phyloP scores from a whole-genome alignment of 352 stramenopile species.

The Phytophthora aleatoria region DNA sequence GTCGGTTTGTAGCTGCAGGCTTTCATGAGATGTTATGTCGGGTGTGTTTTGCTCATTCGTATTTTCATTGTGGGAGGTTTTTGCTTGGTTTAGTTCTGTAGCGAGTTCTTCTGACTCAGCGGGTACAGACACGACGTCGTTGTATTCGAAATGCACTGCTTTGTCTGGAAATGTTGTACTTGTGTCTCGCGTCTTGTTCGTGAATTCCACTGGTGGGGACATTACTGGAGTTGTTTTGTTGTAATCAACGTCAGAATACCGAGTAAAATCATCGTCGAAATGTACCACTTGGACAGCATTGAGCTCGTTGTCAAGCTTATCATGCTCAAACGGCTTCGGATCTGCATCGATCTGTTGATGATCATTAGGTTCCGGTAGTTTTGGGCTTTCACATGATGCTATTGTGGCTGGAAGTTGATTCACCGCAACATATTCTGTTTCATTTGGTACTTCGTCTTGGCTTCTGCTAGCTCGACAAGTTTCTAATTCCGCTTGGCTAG shows the following conservation, averaged over 20 bases:
- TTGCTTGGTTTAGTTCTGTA: conserved; percentile 9
- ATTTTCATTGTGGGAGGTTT: not conserved
- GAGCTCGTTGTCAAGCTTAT: not conserved
- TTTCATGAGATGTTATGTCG: conserved; percentile 5
- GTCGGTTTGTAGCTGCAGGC: not conserved
- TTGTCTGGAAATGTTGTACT: not conserved
- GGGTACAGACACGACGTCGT: not conserved
- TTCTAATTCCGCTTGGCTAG: not conserved
- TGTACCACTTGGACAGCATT: not conserved
- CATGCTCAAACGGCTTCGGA: not conserved
- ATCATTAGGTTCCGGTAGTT: not conserved
- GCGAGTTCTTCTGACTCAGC: not conserved
- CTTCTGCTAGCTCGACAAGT: not conserved
- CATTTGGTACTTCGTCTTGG: not conserved
- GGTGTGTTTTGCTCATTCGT: not conserved
- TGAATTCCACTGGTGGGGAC: not conserved
- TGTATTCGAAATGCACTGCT: not conserved
- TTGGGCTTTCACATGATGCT: conserved; percentile 11
- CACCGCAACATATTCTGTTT: conserved; percentile 4
- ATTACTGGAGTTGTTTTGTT: not conserved
- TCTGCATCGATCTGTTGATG: not conserved
- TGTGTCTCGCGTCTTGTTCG: not conserved
- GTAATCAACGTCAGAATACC: not conserved
- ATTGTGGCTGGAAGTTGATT: not conserved
- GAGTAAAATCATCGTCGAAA: not conserved